Percentiles rank a stretch among this genome's conserved stretches.
These are phyloP conservation scores for Knoxdaviesia proteae DNA, from an alignment of 2,329 filamentous ascomycete species.

Conservation along the genomic window DNA sequence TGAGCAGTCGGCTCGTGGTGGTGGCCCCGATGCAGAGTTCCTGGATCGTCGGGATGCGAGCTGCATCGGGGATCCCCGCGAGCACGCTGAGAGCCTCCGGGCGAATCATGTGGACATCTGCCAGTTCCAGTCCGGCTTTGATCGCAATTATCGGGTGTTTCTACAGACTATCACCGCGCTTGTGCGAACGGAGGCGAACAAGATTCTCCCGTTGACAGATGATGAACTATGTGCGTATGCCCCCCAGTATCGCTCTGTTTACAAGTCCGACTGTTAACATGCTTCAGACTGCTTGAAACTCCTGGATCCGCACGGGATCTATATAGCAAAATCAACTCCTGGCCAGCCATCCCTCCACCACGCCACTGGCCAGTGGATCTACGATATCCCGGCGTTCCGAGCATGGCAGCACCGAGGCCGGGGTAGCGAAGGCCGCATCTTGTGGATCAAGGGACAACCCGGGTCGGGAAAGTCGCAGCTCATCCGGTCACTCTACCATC, in stretches of 20 bases:
- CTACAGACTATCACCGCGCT: conserved; percentile 6
- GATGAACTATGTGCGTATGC: no score
- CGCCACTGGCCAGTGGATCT: conserved; percentile 13
- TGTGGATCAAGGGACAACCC: conserved; percentile 12
- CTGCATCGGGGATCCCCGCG: conserved; percentile 12
- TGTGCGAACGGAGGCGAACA: conserved; percentile 8
- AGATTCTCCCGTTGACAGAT: not conserved
- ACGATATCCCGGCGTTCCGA: conserved; percentile 11
- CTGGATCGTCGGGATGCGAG: conserved; percentile 7
- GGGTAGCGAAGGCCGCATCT: conserved; percentile 9
- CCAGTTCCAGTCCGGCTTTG: conserved; percentile 13
- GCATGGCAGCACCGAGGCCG: conserved; percentile 11
- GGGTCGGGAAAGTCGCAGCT: conserved; percentile 13
- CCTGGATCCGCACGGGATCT: conserved; percentile 4
- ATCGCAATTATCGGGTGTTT: conserved; percentile 10
- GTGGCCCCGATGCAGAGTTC: conserved; percentile 4
- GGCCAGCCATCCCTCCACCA: conserved; percentile 4
- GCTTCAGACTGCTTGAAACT: conserved; percentile 8
- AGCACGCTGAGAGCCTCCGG: conserved; percentile 13
- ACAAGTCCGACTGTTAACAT: no score
- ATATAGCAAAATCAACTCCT: no score
- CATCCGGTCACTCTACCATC: conserved; percentile 9
- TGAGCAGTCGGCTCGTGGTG: not conserved
- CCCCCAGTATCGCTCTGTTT: no score
- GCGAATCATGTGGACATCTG: conserved; percentile 19